Conservation (phyloP, 2,329 filamentous ascomycete genomes). For the Aspergillus felis region DNA sequence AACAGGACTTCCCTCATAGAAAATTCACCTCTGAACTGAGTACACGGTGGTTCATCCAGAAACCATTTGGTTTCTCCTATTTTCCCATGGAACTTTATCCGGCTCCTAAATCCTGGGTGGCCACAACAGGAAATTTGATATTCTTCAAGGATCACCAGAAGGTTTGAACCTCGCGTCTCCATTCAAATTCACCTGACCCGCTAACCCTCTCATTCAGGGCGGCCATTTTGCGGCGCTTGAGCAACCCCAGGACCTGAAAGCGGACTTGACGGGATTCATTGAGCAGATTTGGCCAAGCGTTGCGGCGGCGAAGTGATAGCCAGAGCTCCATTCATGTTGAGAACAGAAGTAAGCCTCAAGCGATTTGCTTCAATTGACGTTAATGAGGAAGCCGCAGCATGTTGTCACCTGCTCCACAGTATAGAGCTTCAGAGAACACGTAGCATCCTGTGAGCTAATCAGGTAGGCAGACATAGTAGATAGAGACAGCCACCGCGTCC, state of each 20-base stretch:
- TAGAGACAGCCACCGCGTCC: background rate
- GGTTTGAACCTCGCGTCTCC: conserved; percentile 16
- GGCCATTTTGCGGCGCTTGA: conserved; percentile 53
- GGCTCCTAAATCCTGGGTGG: conserved; percentile 36
- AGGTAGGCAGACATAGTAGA: background rate
- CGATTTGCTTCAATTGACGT: background rate
- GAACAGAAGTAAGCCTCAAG: background rate
- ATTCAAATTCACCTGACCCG: background rate
- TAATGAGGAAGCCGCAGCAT: background rate
- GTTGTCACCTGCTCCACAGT: background rate
- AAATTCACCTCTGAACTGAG: background rate
- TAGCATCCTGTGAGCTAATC: background rate
- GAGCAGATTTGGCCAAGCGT: conserved; percentile 25
- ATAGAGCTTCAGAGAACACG: no score
- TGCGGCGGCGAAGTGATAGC: background rate
- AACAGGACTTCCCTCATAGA: background rate
- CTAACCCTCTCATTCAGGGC: conserved; percentile 29
- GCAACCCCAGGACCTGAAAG: conserved; percentile 41
- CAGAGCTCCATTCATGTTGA: background rate
- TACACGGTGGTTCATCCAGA: conserved; percentile 32
- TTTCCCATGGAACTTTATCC: conserved; percentile 44
- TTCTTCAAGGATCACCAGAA: conserved; percentile 34
- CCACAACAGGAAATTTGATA: conserved; percentile 36
- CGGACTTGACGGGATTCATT: conserved; percentile 39
- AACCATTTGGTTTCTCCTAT: conserved; percentile 46